Evolutionary conservation across 345 rosid genomes (phyloP).

Genomic region (Combretum micranthum): DNA sequence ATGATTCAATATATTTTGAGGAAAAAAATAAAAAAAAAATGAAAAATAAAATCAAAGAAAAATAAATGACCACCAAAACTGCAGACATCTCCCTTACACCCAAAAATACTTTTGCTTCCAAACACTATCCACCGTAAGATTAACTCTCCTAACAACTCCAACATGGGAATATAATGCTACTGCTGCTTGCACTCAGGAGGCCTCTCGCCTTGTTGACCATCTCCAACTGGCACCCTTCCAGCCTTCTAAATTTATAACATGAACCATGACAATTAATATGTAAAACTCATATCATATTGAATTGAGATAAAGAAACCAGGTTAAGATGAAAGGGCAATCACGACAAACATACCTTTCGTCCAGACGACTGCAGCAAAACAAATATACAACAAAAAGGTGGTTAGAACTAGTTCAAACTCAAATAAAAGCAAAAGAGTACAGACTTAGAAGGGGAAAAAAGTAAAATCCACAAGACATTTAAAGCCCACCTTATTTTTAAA

Average conservation of each 20-base stretch:
- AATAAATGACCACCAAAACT: slow-evolving; percentile 41
- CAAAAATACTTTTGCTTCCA: not conserved
- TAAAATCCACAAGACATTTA: not conserved
- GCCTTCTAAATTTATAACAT: slow-evolving; percentile 34
- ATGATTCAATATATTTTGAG: slow-evolving; percentile 19
- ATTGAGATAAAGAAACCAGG: not conserved
- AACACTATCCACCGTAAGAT: not conserved
- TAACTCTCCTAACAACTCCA: not conserved
- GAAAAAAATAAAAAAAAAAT: slow-evolving; percentile 1
- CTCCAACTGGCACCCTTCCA: slow-evolving; percentile 41
- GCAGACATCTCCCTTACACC: slow-evolving; percentile 16
- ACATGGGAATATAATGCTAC: slow-evolving; percentile 19
- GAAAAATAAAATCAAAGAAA: no score
- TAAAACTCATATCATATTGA: no score
- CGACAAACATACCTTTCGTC: slow-evolving; percentile 41
- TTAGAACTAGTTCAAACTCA: no score
- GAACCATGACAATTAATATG: not conserved
- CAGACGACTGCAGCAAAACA: slow-evolving; percentile 36
- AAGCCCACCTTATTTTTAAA: slow-evolving; percentile 45
- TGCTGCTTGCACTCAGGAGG: slow-evolving; percentile 99
- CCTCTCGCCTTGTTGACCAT: slow-evolving; percentile 65
- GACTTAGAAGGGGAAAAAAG: not conserved
- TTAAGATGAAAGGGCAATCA: not conserved
- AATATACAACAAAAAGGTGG: no score
- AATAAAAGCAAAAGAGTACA: no score